phyloP scores from a whole-genome alignment of 495 filamentous ascomycete species.

The Mytilinidion resinicola region DNA sequence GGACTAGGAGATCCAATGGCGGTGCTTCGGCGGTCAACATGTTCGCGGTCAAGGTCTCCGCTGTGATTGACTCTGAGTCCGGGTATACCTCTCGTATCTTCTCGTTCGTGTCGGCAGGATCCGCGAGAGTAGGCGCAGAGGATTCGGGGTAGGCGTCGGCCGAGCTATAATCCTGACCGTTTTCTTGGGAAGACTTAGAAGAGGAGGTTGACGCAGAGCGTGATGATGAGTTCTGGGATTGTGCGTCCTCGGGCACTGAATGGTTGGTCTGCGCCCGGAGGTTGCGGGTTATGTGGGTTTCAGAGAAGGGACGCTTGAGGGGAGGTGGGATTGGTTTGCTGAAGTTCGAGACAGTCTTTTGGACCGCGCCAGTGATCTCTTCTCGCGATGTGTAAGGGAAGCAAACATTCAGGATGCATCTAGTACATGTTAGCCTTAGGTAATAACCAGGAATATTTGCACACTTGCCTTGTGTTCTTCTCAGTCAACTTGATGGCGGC shows the following conservation, averaged over 20 bases:
- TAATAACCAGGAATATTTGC: constrained; percentile 15
- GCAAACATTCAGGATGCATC: constrained; percentile 86
- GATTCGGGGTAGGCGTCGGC: constrained; percentile 27
- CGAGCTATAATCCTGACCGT: constrained; percentile 25
- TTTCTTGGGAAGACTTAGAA: background rate
- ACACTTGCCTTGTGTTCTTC: constrained; percentile 61
- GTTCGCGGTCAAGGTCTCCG: constrained; percentile 67
- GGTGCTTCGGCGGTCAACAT: constrained; percentile 79
- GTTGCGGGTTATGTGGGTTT: constrained; percentile 77
- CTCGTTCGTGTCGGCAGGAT: constrained; percentile 21
- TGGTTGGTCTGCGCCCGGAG: constrained; percentile 54
- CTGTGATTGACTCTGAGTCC: constrained; percentile 82
- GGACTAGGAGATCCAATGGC: constrained; percentile 80
- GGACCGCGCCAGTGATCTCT: constrained; percentile 90
- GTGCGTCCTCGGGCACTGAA: constrained; percentile 36
- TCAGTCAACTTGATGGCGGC: constrained; percentile 74
- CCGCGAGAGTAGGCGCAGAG: constrained; percentile 25
- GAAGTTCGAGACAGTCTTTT: constrained; percentile 76
- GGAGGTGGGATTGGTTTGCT: constrained; percentile 54
- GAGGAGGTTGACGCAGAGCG: constrained; percentile 25
- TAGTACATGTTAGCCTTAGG: constrained; percentile 25
- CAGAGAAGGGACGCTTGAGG: constrained; percentile 64
- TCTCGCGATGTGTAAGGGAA: constrained; percentile 95
- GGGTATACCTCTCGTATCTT: constrained; percentile 24
- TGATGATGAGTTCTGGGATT: constrained; percentile 35